Base-by-base conservation (phyloP, 2,329 filamentous ascomycete genomes). In the Myriosclerotinia curreyana region DNA sequence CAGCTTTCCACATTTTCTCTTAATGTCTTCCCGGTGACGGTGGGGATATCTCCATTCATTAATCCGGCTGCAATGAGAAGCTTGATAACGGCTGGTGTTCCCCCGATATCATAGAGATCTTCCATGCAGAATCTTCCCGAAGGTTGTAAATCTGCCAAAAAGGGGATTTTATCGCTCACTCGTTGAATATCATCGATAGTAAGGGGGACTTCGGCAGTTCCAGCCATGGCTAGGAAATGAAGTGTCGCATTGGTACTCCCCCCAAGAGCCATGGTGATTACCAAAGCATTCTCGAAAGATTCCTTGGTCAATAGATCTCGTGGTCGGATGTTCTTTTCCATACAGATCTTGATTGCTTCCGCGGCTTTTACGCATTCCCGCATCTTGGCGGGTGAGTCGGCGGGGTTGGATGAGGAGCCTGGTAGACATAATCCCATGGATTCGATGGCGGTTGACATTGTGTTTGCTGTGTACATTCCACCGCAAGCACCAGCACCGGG, bases 41-140 rank as follows among this genome's bases (percentile, higher is more conserved):
- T 96, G 46, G 84, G 85, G 71, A 94, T 89, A 71, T 79, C 80
- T 66, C 92, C 92, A 74, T 96, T 87, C 52, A 96, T 82, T 42
- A 95, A 79, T 22, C 85, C 83, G 1, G 86, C 86, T 15, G 90
- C 90, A 66, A 96, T 87, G 65, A 96, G 85, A 70, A 94, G 81
- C 77, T 96, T 96, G 75, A 96, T 86, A 2, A 96, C 91, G 0
- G 90, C 87, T 0, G 92, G 92, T 25, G 92, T 91, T 67, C 92
- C 92, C 66, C 92, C 92, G 58, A 96, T 87, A 38, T 90, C 83
- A 79, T 92, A 95, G 4, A 96, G 83, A 73, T 96, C 92, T 63
- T 91, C 90, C 86, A 96, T 95, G 75, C 90, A 87, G 78, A 92
- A 93, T 69, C 88, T 87, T 11, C 94, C 94, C 44, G 85, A 89